Evolutionary conservation across 176 grass and related monocot species (phyloP).

Genomic region (Bonia amplexicaulis): DNA sequence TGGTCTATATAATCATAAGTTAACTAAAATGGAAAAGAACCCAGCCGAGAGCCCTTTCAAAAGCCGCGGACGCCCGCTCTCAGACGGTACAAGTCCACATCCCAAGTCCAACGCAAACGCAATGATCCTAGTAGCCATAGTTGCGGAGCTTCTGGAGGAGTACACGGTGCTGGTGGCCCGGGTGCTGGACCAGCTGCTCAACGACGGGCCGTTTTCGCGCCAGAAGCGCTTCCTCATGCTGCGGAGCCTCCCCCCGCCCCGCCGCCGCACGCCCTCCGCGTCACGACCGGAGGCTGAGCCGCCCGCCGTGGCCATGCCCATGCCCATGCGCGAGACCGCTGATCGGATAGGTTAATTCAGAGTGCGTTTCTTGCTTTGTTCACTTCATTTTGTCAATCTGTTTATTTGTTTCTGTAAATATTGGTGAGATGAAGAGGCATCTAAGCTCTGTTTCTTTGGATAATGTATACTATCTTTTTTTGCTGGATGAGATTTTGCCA

Average conservation of each 20-base stretch:
- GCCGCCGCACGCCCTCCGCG: slow-evolving; percentile 58
- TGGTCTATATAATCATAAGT: no score
- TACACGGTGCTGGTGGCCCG: slow-evolving; percentile 76
- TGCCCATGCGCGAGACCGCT: neutral
- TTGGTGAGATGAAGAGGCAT: no score
- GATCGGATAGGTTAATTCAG: neutral
- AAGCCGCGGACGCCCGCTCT: neutral
- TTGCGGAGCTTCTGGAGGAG: slow-evolving; percentile 85
- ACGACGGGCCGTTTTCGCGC: slow-evolving; percentile 66
- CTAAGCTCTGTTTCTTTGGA: no score
- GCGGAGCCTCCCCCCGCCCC: slow-evolving; percentile 61
- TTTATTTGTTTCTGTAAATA: neutral
- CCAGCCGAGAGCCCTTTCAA: neutral
- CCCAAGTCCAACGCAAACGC: neutral
- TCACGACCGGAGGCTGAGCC: slow-evolving; percentile 33
- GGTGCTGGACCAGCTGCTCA: slow-evolving; percentile 72
- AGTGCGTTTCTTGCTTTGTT: neutral
- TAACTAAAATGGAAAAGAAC: no score
- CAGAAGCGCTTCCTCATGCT: slow-evolving; percentile 90
- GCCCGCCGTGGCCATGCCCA: neutral
- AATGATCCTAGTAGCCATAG: slow-evolving; percentile 76
- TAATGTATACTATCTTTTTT: no score
- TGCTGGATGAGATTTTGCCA: no score
- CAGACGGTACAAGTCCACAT: neutral
- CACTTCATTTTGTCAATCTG: neutral